These are phyloP conservation scores for Lycium ferocissimum DNA, from an alignment of 257 asterid species.

Conservation along the genomic window DNA sequence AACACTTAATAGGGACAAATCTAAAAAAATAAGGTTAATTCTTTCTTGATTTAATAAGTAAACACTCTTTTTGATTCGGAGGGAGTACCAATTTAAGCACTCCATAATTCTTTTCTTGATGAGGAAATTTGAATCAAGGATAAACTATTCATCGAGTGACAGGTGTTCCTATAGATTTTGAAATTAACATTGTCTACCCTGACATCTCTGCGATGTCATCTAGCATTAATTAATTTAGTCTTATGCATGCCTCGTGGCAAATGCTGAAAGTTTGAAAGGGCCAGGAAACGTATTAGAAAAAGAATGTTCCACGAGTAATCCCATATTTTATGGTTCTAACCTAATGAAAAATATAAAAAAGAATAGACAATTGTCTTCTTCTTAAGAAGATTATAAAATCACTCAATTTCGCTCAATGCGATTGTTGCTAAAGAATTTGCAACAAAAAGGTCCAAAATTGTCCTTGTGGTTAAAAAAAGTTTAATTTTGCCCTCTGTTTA, in stretches of 20 bases:
- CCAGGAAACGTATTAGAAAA: background rate
- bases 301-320: background rate
- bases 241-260: background rate
- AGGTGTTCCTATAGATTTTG: background rate
- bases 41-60: too few relatives aligned
- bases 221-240: too few relatives aligned
- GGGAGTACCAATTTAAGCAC: background rate
- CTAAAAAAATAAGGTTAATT: too few relatives aligned
- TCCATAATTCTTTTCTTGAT: background rate
- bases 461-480: background rate
- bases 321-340: background rate
- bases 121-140: background rate
- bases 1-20: too few relatives aligned
- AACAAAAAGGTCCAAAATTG: background rate
- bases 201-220: background rate
- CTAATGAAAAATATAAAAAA: background rate
- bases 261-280: conserved; percentile 1
- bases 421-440: background rate
- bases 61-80: too few relatives aligned
- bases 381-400: background rate
- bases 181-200: background rate
- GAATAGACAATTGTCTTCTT: background rate
- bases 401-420: background rate
- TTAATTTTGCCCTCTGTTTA: background rate
- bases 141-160: background rate